Evolutionary conservation across 208 protist species (phyloP).

Genomic region (Kentomonas sorsogonicus): DNA sequence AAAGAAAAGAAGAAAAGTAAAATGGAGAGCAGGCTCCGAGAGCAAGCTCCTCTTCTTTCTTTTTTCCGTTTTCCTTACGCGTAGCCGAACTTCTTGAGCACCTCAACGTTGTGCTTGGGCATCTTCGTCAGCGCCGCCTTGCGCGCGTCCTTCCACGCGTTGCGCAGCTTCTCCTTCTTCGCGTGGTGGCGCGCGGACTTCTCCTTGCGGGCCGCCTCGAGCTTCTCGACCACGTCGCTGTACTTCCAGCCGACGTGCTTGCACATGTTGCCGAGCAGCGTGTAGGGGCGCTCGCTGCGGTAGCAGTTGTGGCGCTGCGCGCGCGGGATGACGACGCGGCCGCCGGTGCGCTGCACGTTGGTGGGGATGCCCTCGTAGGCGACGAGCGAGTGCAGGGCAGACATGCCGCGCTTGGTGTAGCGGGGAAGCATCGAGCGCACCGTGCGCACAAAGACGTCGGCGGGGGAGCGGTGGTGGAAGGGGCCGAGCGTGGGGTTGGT

Average conservation of each 20-base stretch:
- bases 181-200: slow-evolving; percentile 61
- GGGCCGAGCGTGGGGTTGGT: slow-evolving; percentile 97
- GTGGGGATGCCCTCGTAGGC: slow-evolving; percentile 79
- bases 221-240: slow-evolving; percentile 73
- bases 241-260: slow-evolving; percentile 89
- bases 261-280: slow-evolving; percentile 82
- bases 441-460: slow-evolving; percentile 93
- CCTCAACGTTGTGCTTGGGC: slow-evolving; percentile 76
- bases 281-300: slow-evolving; percentile 74
- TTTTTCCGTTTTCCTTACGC: slow-evolving; percentile 30
- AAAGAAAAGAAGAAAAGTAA: slow-evolving; percentile 22
- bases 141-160: slow-evolving; percentile 60
- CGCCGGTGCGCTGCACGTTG: slow-evolving; percentile 62
- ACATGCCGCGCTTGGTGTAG: slow-evolving; percentile 85
- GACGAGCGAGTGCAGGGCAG: slow-evolving; percentile 62
- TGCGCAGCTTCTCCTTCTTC: slow-evolving; percentile 64
- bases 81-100: slow-evolving; percentile 89
- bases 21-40: slow-evolving; percentile 7
- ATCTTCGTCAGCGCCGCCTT: slow-evolving; percentile 77
- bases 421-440: slow-evolving; percentile 98
- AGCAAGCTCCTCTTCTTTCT: no score
- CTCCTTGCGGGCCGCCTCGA: slow-evolving; percentile 70
- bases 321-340: slow-evolving; percentile 61
- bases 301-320: slow-evolving; percentile 75
- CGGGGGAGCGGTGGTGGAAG: slow-evolving; percentile 97